phyloP scores from a whole-genome alignment of 306 rosid genomes.

The Argentina anserina region DNA sequence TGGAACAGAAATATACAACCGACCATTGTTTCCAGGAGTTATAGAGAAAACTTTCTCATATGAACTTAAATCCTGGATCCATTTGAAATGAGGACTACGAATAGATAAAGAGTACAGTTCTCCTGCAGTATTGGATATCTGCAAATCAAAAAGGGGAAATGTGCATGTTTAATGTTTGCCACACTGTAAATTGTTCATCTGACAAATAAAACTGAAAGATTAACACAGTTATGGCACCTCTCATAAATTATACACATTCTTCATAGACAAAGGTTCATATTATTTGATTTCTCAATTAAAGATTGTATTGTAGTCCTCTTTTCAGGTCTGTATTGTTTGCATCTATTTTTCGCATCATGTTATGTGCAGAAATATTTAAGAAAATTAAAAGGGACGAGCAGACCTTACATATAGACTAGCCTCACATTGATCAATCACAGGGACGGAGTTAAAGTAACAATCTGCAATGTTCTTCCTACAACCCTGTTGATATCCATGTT shows the following conservation, averaged over 20 bases:
- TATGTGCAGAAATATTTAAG: not conserved
- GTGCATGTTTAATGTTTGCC: not conserved
- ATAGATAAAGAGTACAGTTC: constrained; percentile 57
- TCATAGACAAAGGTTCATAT: not conserved
- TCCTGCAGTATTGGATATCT: constrained; percentile 76
- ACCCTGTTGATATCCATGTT: constrained; percentile 62
- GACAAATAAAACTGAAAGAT: not conserved
- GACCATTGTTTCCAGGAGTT: constrained; percentile 78
- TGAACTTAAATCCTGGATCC: constrained; percentile 77
- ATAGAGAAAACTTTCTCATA: constrained; percentile 51
- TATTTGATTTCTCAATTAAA: not conserved
- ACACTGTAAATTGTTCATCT: not conserved
- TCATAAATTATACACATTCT: not conserved
- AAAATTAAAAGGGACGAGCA: constrained; percentile 9
- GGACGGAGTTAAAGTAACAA: constrained; percentile 59
- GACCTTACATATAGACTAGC: constrained; percentile 69
- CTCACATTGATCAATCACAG: constrained; percentile 78
- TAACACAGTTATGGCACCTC: not conserved
- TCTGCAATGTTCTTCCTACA: constrained; percentile 50
- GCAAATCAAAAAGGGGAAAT: constrained; percentile 5
- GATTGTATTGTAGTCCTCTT: not conserved
- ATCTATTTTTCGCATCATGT: not conserved
- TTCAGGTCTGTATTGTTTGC: not conserved
- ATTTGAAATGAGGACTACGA: constrained; percentile 49
- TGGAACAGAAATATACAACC: constrained; percentile 56